Evolutionary conservation across 495 filamentous ascomycete species (phyloP).

Genomic region (Xylaria sp.): DNA sequence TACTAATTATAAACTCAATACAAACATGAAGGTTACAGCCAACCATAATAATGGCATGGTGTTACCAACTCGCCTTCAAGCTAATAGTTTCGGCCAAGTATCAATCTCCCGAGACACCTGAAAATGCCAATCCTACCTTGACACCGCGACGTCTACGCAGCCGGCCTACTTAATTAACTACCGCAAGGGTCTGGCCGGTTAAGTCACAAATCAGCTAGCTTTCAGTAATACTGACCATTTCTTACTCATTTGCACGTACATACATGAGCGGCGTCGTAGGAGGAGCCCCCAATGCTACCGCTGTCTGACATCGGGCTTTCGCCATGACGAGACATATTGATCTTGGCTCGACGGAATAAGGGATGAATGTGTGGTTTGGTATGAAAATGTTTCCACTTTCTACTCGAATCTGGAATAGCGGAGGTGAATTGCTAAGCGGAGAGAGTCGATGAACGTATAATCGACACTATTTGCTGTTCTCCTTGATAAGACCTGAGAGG

Average conservation of each 20-base stretch:
- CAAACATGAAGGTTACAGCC: background rate
- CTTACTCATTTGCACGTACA: background rate
- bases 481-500: background rate
- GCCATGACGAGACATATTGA: background rate
- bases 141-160: background rate
- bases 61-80: background rate
- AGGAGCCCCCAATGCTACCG: background rate
- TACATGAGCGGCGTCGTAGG: background rate
- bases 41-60: background rate
- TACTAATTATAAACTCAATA: background rate
- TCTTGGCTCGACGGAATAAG: background rate
- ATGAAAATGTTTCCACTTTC: background rate
- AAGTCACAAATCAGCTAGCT: conserved; percentile 11
- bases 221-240: background rate
- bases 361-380: background rate
- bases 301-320: background rate
- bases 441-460: background rate
- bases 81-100: background rate
- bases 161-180: background rate
- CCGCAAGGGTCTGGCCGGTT: background rate
- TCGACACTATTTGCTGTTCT: background rate
- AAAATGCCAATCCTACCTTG: background rate
- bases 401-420: conserved; percentile 24
- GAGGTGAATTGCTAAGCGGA: conserved; percentile 22
- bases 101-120: background rate